Base-by-base conservation (phyloP, 208 protist genomes). In the Trypanosoma grayi region DNA sequence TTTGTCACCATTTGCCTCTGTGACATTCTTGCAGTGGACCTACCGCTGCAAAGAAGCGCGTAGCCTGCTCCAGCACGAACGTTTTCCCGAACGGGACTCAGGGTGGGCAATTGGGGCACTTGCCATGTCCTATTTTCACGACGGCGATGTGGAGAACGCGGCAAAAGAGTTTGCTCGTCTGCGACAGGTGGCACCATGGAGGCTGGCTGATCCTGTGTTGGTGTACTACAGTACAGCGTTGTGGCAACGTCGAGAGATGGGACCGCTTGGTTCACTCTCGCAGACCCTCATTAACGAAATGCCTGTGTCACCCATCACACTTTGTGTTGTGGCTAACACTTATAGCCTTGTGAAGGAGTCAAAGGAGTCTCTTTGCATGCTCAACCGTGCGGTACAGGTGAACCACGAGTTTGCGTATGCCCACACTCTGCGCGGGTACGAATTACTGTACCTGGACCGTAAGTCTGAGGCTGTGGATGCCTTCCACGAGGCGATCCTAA, bases 161-260 rank as follows among this genome's bases (percentile, higher is more conserved):
- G 71, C 72, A 10, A 73, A 71, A 9, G 68, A 72, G 30, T 93
- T 93, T 48, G 73, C 52, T 39, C 53, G 56, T 10, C 60, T 89
- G 20, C 53, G 87, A 11, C 65, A 61, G 9, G 47, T 46, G 13
- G 74, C 73, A 18, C 85, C 83, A 46, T 92, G 85, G 83, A 69
- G 75, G 20, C 60, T 91, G 20, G 64, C 64, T 4, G 72, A 77
- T 52, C 55, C 72, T 16, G 68, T 78, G 20, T 60, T 93, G n/a
- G 60, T 94, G 20, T 97, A 92, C 75, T 98, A 97, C 71, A 98
- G 94, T 59, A 99, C 97, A 2, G 86, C 96, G 3, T 63, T 99
- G 27, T 99, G 97, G 97, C 97, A 99, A 57, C 73, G 98, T 4
- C 90, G 85, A 59, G 79, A 77, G 31, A 85, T 91, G 34, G 59